These are phyloP conservation scores for Aegilops bicornis DNA, from an alignment of 176 grass and related monocot genomes.

Conservation along the genomic window DNA sequence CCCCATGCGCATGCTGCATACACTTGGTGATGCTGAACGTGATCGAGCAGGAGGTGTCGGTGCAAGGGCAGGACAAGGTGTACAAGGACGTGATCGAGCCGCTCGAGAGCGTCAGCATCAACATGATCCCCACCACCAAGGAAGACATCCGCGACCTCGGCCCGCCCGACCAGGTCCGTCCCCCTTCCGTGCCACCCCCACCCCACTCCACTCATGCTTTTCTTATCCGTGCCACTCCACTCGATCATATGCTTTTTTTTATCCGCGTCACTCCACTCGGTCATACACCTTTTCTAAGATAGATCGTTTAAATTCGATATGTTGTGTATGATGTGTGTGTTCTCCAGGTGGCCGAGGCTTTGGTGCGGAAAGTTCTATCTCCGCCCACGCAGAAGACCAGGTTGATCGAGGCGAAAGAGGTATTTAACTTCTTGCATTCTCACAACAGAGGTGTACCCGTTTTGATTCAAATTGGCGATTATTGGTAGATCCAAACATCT, in stretches of 20 bases:
- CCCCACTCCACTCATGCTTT: too few species aligned
- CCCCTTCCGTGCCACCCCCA: too few species aligned
- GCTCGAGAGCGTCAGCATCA: slow-evolving; percentile 87
- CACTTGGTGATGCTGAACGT: too few species aligned
- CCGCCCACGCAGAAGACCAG: slow-evolving; percentile 79
- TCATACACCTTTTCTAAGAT: neutral
- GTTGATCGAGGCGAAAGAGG: slow-evolving; percentile 93
- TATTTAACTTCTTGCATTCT: neutral
- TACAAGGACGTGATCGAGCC: slow-evolving; percentile 98
- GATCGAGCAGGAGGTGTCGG: slow-evolving; percentile 57
- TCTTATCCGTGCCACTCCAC: neutral
- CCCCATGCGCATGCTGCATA: too few species aligned
- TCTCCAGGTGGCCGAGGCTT: slow-evolving; percentile 72
- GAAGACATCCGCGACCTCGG: slow-evolving; percentile 83
- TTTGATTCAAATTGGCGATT: neutral
- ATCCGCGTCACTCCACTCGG: too few species aligned
- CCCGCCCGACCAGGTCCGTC: slow-evolving; percentile 52
- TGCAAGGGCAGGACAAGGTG: slow-evolving; percentile 95
- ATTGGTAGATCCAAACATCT: neutral
- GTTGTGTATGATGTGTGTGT: neutral
- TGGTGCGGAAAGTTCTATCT: slow-evolving; percentile 77
- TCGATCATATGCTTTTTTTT: too few species aligned
- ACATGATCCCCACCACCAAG: slow-evolving; percentile 74
- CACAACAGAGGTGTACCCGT: neutral
- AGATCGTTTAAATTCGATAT: neutral